Evolutionary conservation across 1,139 yeast species (phyloP).

Genomic region (Suhomyces bribrorum): DNA sequence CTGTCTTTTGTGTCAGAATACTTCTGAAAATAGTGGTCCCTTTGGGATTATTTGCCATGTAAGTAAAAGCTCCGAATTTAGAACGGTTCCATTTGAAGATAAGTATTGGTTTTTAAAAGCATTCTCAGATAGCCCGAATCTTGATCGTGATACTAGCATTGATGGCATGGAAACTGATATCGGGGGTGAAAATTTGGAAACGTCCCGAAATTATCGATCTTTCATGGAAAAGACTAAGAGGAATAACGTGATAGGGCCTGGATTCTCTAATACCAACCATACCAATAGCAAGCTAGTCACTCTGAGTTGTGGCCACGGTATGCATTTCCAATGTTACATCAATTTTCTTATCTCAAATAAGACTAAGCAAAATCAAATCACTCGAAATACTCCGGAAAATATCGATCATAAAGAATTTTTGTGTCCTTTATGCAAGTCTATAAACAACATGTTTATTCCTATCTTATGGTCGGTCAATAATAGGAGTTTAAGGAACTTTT

Average conservation of each 20-base stretch:
- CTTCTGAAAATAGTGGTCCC: slow-evolving; percentile 64
- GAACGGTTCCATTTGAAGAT: slow-evolving; percentile 64
- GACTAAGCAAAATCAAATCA: slow-evolving; percentile 66
- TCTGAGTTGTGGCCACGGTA: slow-evolving; percentile 91
- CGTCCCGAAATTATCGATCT: slow-evolving; percentile 35
- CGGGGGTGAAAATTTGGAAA: slow-evolving; percentile 2
- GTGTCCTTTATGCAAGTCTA: slow-evolving; percentile 89
- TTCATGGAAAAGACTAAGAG: slow-evolving; percentile 40
- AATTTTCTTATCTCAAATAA: slow-evolving; percentile 58
- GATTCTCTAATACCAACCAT: slow-evolving; percentile 51
- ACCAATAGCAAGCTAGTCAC: slow-evolving; percentile 56
- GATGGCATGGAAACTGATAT: slow-evolving; percentile 13
- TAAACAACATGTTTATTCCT: slow-evolving; percentile 84
- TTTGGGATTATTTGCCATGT: slow-evolving; percentile 74
- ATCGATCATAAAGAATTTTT: slow-evolving; percentile 69
- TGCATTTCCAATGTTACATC: slow-evolving; percentile 79
- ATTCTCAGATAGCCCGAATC: slow-evolving; percentile 55
- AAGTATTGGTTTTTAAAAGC: slow-evolving; percentile 68
- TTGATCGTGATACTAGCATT: slow-evolving; percentile 41
- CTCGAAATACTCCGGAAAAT: slow-evolving; percentile 81
- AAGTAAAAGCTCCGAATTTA: slow-evolving; percentile 58
- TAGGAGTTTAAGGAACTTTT: slow-evolving; percentile 28
- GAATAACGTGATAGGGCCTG: slow-evolving; percentile 64
- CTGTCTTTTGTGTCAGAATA: slow-evolving; percentile 89
- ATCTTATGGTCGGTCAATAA: slow-evolving; percentile 52